Conservation (phyloP, 129 eudicot genomes). For the Tanacetum coccineum region DNA sequence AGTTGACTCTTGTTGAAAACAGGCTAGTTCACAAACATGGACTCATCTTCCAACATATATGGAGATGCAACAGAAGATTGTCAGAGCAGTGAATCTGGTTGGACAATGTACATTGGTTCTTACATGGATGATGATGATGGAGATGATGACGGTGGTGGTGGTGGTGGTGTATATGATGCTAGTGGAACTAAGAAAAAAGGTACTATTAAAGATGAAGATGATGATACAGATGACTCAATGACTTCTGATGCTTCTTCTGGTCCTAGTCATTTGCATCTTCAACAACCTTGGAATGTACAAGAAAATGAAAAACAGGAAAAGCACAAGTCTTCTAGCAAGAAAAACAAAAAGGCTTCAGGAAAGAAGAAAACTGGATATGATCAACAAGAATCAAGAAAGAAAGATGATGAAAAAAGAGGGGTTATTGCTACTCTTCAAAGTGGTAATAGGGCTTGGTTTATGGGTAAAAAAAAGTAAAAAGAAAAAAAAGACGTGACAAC, state of each 20-base stretch:
- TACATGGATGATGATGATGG: constrained; percentile 33
- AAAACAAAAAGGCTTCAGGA: constrained; percentile 33
- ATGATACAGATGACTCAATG: constrained; percentile 78
- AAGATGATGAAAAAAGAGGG: constrained; percentile 34
- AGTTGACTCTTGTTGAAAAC: constrained; percentile 35
- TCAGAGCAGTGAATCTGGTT: constrained; percentile 63
- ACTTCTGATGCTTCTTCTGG: constrained; percentile 91
- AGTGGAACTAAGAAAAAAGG: constrained; percentile 20
- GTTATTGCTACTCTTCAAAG: constrained; percentile 38
- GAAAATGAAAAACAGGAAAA: constrained; percentile 9
- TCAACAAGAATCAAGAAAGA: constrained; percentile 19
- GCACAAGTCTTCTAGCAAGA: constrained; percentile 24
- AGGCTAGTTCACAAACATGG: constrained; percentile 30
- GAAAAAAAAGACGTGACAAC: no score
- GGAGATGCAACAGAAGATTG: constrained; percentile 47
- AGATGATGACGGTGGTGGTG: neutral
- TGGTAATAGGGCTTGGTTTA: constrained; percentile 42
- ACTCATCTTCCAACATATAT: constrained; percentile 45
- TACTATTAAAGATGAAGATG: constrained; percentile 30
- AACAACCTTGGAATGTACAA: constrained; percentile 36
- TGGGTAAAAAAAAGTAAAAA: constrained; percentile 39
- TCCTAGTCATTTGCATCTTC: constrained; percentile 38
- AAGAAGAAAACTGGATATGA: constrained; percentile 30
- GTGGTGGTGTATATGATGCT: constrained; percentile 17
- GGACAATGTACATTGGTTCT: constrained; percentile 64